These are phyloP conservation scores for Linanthus parryae DNA, from an alignment of 148 eudicot species.

Conservation along the genomic window DNA sequence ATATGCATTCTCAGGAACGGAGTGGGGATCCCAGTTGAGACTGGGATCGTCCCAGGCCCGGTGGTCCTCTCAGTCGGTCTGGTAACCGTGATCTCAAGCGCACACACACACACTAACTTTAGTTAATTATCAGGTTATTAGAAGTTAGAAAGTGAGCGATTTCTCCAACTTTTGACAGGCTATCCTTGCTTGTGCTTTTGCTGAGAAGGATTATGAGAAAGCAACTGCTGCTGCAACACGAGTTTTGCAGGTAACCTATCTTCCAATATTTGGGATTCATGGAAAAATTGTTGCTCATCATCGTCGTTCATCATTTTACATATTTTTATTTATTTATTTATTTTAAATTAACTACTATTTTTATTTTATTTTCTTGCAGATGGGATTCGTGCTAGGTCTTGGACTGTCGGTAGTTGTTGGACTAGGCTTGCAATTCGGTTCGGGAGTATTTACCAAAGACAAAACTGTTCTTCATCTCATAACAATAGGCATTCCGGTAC, in stretches of 20 bases:
- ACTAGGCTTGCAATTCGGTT: conserved; percentile 80
- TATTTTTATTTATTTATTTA: no score
- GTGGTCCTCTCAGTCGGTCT: no score
- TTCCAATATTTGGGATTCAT: no score
- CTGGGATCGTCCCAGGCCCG: no score
- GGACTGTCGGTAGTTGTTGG: conserved; percentile 74
- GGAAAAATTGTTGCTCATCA: neutral
- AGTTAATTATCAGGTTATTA: no score
- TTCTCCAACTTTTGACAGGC: no score
- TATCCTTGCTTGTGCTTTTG: conserved; percentile 92
- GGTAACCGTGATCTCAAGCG: no score
- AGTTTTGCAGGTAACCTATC: conserved; percentile 93
- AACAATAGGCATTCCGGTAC: conserved; percentile 81
- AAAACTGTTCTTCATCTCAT: conserved; percentile 49
- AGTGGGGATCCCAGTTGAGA: no score
- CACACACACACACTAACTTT: no score
- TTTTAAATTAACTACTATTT: no score
- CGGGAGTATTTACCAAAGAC: conserved; percentile 64
- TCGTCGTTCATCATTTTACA: neutral
- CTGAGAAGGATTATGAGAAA: conserved; percentile 77
- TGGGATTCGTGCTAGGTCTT: conserved; percentile 79
- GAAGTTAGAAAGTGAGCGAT: no score
- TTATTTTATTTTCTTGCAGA: conserved; percentile 36
- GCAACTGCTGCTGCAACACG: conserved; percentile 74
- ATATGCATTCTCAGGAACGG: no score